Evolutionary conservation across 2,329 filamentous ascomycete genomes (phyloP).

Genomic region (Claviceps africana): DNA sequence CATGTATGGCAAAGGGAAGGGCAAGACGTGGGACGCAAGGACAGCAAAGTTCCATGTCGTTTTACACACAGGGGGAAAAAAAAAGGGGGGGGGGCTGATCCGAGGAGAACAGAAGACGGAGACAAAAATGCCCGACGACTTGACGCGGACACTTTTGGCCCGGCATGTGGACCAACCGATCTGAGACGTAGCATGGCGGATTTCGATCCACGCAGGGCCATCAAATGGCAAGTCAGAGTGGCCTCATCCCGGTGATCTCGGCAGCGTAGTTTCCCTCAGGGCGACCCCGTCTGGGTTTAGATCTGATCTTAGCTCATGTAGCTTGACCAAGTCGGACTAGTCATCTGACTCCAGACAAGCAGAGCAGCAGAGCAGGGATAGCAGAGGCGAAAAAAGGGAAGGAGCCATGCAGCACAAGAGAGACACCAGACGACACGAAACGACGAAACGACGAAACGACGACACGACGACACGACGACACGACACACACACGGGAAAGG

Average conservation of each 20-base stretch:
- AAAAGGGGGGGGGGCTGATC: neutral
- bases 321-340: neutral
- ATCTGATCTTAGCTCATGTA: neutral
- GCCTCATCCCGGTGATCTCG: no score
- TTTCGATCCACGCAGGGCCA: neutral
- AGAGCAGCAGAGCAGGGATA: no score
- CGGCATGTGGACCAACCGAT: neutral
- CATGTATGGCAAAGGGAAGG: no score
- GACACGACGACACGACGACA: no score
- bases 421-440: no score
- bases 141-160: neutral
- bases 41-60: neutral
- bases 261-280: neutral
- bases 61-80: neutral
- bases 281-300: neutral
- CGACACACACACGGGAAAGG: neutral
- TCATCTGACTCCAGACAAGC: neutral
- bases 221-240: slow-evolving; percentile 1
- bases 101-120: neutral
- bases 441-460: no score
- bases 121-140: neutral
- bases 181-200: slow-evolving; percentile 1
- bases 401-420: neutral
- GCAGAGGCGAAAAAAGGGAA: no score
- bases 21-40: no score